phyloP scores from a whole-genome alignment of 352 stramenopile genomes.

The Peronospora farinosa region DNA sequence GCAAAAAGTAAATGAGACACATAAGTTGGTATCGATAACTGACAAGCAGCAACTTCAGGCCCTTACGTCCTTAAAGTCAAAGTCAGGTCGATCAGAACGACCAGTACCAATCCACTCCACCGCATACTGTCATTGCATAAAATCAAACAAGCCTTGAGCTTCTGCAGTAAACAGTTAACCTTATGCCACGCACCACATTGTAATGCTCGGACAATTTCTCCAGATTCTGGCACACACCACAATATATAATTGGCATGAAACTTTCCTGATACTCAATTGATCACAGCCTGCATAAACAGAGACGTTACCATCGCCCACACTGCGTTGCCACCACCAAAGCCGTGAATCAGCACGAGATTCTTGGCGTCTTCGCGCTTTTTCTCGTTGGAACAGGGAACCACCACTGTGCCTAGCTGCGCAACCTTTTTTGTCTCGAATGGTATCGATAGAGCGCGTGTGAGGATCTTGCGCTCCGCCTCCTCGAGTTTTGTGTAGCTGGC shows the following conservation, averaged over 20 bases:
- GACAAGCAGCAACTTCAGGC: neutral
- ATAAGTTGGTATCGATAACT: neutral
- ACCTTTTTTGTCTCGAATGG: conserved; percentile 79
- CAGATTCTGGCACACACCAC: conserved; percentile 42
- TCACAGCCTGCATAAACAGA: neutral
- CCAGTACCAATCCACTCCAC: conserved; percentile 82
- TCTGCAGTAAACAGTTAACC: neutral
- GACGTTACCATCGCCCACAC: conserved; percentile 63
- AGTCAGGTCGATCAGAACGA: conserved; percentile 72
- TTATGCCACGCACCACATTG: conserved; percentile 60
- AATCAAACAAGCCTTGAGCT: neutral
- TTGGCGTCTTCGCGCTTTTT: conserved; percentile 41
- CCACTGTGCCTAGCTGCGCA: conserved; percentile 65
- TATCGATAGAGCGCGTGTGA: conserved; percentile 36
- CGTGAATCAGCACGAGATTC: conserved; percentile 79
- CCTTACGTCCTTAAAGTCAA: conserved; percentile 58
- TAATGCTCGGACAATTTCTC: conserved; percentile 68
- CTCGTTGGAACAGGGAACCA: conserved; percentile 67
- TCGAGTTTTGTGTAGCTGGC: conserved; percentile 64
- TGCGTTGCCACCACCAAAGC: conserved; percentile 72
- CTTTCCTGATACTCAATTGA: neutral
- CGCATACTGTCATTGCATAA: conserved; percentile 45
- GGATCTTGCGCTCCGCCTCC: conserved; percentile 53
- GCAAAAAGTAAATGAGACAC: neutral
- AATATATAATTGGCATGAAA: conserved; percentile 5